phyloP scores from a whole-genome alignment of 805 yeast genomes.

The Hanseniaspora lachancei region DNA sequence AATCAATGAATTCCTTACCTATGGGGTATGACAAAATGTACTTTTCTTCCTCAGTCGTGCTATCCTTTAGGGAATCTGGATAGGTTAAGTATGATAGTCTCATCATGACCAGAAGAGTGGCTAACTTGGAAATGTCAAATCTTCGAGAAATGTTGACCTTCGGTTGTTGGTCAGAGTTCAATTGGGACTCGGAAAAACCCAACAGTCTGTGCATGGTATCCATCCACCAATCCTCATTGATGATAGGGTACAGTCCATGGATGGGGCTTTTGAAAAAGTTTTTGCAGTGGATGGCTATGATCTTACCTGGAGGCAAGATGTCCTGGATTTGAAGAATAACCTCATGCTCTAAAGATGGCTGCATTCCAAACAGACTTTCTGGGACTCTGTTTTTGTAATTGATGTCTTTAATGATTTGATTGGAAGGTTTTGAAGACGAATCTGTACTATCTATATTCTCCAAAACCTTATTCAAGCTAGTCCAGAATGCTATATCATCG shows the following conservation, averaged over 20 bases:
- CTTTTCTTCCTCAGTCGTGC: constrained; percentile 23
- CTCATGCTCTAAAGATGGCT: constrained; percentile 8
- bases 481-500: constrained; percentile 15
- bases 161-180: constrained; percentile 26
- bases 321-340: constrained; percentile 23
- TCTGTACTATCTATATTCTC: constrained; percentile 12
- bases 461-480: constrained; percentile 14
- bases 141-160: constrained; percentile 30
- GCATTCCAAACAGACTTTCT: constrained; percentile 13
- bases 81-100: constrained; percentile 34
- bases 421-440: neutral
- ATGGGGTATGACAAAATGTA: constrained; percentile 37
- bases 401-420: neutral
- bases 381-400: constrained; percentile 12
- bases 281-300: constrained; percentile 34
- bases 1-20: constrained; percentile 32
- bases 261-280: constrained; percentile 32
- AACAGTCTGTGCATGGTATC: constrained; percentile 20
- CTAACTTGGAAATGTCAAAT: constrained; percentile 37
- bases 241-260: constrained; percentile 37
- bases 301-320: constrained; percentile 33
- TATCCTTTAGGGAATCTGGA: constrained; percentile 23
- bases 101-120: constrained; percentile 34
- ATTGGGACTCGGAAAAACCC: constrained; percentile 16
- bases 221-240: constrained; percentile 31